These are phyloP conservation scores for Podaxis sp. DNA, from an alignment of 768 basidiomycete genomes.

Conservation along the genomic window DNA sequence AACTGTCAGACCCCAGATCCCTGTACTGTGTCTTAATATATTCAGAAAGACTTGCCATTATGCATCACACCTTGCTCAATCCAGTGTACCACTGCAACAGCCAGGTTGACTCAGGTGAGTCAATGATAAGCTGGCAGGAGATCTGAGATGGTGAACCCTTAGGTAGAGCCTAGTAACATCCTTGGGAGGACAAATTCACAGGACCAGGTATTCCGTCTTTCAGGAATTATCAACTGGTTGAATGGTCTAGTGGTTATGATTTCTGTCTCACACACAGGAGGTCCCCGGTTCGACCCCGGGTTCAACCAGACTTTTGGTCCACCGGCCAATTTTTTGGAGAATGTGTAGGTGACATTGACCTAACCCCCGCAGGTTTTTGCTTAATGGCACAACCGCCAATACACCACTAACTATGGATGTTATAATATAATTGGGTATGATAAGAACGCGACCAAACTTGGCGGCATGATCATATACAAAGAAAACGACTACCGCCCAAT, in stretches of 20 bases:
- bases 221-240: slow-evolving; percentile 27
- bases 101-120: too few species aligned
- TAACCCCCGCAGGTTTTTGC: background rate
- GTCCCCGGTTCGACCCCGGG: slow-evolving; percentile 39
- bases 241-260: slow-evolving; percentile 56
- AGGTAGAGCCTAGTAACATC: too few species aligned
- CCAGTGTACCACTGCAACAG: too few species aligned
- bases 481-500: background rate
- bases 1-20: too few species aligned
- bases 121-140: too few species aligned
- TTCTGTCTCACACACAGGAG: slow-evolving; percentile 39
- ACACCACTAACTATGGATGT: background rate
- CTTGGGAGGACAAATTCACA: too few species aligned
- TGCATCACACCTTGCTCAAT: too few species aligned
- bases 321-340: too few species aligned
- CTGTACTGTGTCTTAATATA: too few species aligned
- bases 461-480: slow-evolving; percentile 1
- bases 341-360: background rate
- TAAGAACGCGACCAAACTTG: background rate
- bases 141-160: too few species aligned
- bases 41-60: too few species aligned
- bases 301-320: slow-evolving; percentile 33
- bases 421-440: slow-evolving; percentile 7
- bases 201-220: background rate
- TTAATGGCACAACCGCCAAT: too few species aligned